Base-by-base conservation (phyloP, 257 asterid genomes). In the Nicotiana knightiana region DNA sequence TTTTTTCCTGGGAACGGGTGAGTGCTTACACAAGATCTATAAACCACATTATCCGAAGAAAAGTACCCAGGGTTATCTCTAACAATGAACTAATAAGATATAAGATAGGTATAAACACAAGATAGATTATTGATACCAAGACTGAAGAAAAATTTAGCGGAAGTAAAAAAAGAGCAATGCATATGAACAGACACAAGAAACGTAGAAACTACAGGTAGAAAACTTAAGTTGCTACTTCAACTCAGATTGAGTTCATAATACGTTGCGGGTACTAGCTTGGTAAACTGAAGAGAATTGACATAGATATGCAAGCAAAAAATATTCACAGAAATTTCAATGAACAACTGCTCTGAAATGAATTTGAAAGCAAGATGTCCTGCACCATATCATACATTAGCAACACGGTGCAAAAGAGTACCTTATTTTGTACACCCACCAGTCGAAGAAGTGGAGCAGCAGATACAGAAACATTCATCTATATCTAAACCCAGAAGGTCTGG, bases 1-100 rank as follows among this genome's bases (percentile, higher is more conserved):
- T 24, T 51, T 21, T 39, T 33, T 30, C 9, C 18, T 16, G 18
- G 61, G 78, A 58, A 65, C 33, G 79, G 51, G 39, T 6, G 62
- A 35, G 62, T 73, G 8, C 79, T 48, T n/a, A 48, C 58, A 73
- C 62, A 73, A 48, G 43, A 73, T 73, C 79, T 70, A 70, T n/a
- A 43, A 73, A 59, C 39, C 16, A 16, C 48, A 32, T 48, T 33
- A 67, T 66, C 6, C 1, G 75, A 67, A 33, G 26, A 67, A 63
- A 32, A 66, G 26, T 33, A 66, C 48, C 21, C 75, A 66, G 51
- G 71, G 75, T 66, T 32, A 66, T 66, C 64, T 66, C 48, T 33
- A 66, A 32, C 71, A 39, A 66, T 32, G 26, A 32, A 66, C 18
- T 18, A 4, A 1, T 0, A 1, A 33, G 10, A 10, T 35, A 35